Conservation (phyloP, 345 rosid species). For the Adansonia digitata region DNA sequence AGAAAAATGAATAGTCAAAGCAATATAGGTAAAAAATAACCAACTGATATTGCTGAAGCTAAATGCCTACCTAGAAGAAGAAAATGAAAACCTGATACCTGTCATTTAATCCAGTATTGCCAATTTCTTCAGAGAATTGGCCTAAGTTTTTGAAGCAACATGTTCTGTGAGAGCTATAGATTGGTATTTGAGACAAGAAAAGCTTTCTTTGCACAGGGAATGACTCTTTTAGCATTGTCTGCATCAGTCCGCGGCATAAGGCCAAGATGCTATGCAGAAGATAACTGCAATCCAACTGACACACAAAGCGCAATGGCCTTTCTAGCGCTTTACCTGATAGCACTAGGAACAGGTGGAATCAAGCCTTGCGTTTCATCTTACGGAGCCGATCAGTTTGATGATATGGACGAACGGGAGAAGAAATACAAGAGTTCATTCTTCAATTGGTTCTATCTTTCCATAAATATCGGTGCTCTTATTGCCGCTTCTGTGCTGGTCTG, state of each 20-base stretch:
- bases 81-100: not conserved
- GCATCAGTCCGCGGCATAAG: slow-evolving; percentile 6
- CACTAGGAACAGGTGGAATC: slow-evolving; percentile 21
- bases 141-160: too few species aligned
- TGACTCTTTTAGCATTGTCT: slow-evolving; percentile 16
- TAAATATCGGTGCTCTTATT: slow-evolving; percentile 21
- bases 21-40: too few species aligned
- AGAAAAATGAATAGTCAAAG: too few species aligned
- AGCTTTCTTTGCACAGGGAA: slow-evolving; percentile 1
- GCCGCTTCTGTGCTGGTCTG: slow-evolving; percentile 21
- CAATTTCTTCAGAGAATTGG: not conserved
- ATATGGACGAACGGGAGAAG: slow-evolving; percentile 18
- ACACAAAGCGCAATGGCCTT: slow-evolving; percentile 8
- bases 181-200: not conserved
- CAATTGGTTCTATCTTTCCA: slow-evolving; percentile 15
- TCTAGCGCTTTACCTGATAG: slow-evolving; percentile 22
- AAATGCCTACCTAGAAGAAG: not conserved
- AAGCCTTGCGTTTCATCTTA: slow-evolving; percentile 21
- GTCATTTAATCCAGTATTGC: not conserved
- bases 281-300: slow-evolving; percentile 9
- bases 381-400: slow-evolving; percentile 29
- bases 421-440: slow-evolving; percentile 17
- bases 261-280: slow-evolving; percentile 16
- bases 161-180: not conserved
- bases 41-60: not conserved